These are phyloP conservation scores for Pythium guiyangense DNA, from an alignment of 352 stramenopile species.

Conservation along the genomic window DNA sequence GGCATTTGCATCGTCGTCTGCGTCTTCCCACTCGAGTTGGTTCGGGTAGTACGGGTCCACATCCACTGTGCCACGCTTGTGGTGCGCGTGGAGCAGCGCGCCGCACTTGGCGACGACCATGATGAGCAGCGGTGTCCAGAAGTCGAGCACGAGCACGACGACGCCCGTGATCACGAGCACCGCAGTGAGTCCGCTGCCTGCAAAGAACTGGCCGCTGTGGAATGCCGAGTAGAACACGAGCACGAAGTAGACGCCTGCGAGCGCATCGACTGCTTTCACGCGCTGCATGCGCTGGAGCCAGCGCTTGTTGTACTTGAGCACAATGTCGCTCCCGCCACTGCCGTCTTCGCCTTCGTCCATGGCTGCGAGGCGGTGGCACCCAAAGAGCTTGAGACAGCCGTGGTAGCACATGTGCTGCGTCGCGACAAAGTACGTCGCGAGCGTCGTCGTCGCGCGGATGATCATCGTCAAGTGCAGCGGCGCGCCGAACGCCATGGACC, in stretches of 20 bases:
- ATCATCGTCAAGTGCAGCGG: slow-evolving; percentile 62
- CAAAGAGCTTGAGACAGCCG: slow-evolving; percentile 48
- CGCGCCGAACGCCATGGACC: slow-evolving; percentile 33
- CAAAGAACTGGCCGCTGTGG: slow-evolving; percentile 52
- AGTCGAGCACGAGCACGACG: slow-evolving; percentile 50
- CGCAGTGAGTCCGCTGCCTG: slow-evolving; percentile 26
- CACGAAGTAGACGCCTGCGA: slow-evolving; percentile 58
- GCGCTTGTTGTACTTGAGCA: slow-evolving; percentile 59
- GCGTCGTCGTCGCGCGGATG: slow-evolving; percentile 46
- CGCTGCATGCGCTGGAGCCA: slow-evolving; percentile 58
- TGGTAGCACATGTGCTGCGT: slow-evolving; percentile 62
- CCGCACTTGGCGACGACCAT: slow-evolving; percentile 62
- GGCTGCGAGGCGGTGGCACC: slow-evolving; percentile 26
- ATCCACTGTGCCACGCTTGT: slow-evolving; percentile 46
- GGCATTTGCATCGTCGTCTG: slow-evolving; percentile 18
- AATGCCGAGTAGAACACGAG: slow-evolving; percentile 67
- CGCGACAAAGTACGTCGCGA: slow-evolving; percentile 48
- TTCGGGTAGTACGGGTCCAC: slow-evolving; percentile 64
- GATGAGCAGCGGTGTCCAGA: slow-evolving; percentile 63
- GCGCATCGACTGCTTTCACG: slow-evolving; percentile 49
- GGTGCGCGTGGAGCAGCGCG: slow-evolving; percentile 39
- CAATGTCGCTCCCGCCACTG: slow-evolving; percentile 47
- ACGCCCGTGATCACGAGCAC: slow-evolving; percentile 40
- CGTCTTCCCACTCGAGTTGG: slow-evolving; percentile 65
- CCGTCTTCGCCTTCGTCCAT: slow-evolving; percentile 28